A percentile compares a stretch with the other conserved stretches of the same genome.
Evolutionary conservation across 2,329 filamentous ascomycete species (phyloP).

Genomic region (Colletotrichum spaethianum): DNA sequence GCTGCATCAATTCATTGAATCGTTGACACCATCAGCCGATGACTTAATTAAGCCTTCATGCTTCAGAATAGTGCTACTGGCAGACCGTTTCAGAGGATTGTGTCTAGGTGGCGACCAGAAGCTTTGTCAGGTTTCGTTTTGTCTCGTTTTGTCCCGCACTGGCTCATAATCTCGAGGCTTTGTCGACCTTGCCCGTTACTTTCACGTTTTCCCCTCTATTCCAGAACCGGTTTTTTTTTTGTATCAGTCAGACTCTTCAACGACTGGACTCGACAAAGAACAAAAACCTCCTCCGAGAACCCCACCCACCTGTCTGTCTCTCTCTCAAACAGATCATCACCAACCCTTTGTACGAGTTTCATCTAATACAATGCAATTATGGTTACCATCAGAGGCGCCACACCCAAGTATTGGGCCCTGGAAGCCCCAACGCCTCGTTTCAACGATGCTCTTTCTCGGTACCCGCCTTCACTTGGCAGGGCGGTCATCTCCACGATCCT

Average conservation of each 20-base stretch:
- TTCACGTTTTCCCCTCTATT: background rate
- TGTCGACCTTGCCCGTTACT: background rate
- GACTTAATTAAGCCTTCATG: background rate
- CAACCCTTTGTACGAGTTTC: background rate
- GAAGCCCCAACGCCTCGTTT: constrained; percentile 10
- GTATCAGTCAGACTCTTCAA: background rate
- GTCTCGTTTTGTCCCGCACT: background rate
- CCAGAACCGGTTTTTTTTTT: background rate
- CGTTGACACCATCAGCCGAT: background rate
- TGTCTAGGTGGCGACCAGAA: background rate
- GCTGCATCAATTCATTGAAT: background rate
- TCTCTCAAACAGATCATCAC: background rate
- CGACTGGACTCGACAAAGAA: background rate
- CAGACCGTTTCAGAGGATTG: background rate
- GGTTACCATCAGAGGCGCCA: background rate
- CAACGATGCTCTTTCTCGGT: background rate
- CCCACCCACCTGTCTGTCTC: background rate
- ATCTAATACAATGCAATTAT: background rate
- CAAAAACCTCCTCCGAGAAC: background rate
- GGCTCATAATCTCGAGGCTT: no score
- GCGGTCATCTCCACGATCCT: constrained; percentile 14
- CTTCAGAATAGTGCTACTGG: background rate
- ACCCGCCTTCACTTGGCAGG: constrained; percentile 18
- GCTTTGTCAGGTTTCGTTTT: no score
- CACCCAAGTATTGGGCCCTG: background rate